Percentiles rank a stretch among this genome's conserved stretches.
phyloP scores from a whole-genome alignment of 768 basidiomycete genomes.

The Neoboletus subvelutipes region DNA sequence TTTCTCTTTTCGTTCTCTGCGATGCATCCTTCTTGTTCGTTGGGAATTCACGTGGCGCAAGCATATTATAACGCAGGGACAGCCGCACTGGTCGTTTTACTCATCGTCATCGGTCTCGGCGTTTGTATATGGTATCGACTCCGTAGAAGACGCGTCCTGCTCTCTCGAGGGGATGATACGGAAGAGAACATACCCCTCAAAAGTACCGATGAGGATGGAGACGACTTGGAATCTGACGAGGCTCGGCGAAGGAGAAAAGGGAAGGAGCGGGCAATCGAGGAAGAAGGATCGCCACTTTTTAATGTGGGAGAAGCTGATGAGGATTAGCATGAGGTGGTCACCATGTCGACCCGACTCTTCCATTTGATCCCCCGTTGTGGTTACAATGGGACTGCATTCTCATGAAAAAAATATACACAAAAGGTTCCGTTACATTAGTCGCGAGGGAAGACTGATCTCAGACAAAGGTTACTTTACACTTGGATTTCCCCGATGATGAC shows the following conservation, averaged over 20 bases:
- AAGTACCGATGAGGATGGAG: slow-evolving; percentile 33
- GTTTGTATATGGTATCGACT: slow-evolving; percentile 78
- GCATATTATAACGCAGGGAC: slow-evolving; percentile 97
- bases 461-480: slow-evolving; percentile 18
- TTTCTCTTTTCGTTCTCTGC: neutral
- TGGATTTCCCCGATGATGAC: slow-evolving; percentile 69
- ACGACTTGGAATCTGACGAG: slow-evolving; percentile 45
- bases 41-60: slow-evolving; percentile 27
- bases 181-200: slow-evolving; percentile 78
- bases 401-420: neutral
- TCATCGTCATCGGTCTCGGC: slow-evolving; percentile 67
- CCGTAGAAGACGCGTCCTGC: slow-evolving; percentile 30
- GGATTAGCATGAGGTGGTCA: slow-evolving; percentile 27
- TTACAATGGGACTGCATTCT: neutral
- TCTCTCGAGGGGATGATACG: slow-evolving; percentile 7
- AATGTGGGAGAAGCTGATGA: slow-evolving; percentile 58
- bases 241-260: slow-evolving; percentile 41
- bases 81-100: slow-evolving; percentile 75
- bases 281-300: slow-evolving; percentile 45
- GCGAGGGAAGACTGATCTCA: neutral
- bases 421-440: neutral
- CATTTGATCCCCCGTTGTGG: neutral
- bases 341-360: neutral
- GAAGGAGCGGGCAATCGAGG: slow-evolving; percentile 44
- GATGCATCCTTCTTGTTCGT: neutral